phyloP scores from a whole-genome alignment of 164 flowering plant genomes.

The Cinnamomum micranthum region DNA sequence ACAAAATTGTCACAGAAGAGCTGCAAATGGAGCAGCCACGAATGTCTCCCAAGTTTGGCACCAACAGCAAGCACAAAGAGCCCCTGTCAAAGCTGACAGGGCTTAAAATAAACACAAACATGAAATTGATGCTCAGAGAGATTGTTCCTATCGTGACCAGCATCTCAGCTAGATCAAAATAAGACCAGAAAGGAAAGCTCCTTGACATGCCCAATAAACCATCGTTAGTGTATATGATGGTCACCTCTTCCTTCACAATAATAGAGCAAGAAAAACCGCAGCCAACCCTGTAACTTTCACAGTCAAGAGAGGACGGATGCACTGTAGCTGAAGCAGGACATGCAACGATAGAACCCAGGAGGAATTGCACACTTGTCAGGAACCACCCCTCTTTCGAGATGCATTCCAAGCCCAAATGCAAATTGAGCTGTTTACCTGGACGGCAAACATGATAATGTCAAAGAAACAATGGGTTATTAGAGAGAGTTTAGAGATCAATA shows the following conservation, averaged over 20 bases:
- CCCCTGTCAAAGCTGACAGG: neutral
- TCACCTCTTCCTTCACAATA: conserved; percentile 28
- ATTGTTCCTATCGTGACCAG: neutral
- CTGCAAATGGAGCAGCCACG: too few relatives aligned
- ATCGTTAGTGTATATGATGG: conserved; percentile 25
- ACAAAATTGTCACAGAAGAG: too few relatives aligned
- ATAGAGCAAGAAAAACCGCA: conserved; percentile 19
- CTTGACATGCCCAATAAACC: conserved; percentile 17
- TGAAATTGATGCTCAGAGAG: conserved; percentile 9
- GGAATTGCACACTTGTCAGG: conserved; percentile 8
- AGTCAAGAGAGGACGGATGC: conserved; percentile 7
- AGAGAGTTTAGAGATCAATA: neutral
- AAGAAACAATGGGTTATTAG: neutral
- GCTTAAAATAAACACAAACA: neutral
- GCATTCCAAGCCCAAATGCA: neutral
- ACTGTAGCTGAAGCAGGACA: conserved; percentile 32
- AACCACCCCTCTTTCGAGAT: neutral
- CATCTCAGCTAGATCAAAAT: neutral
- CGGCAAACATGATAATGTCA: neutral
- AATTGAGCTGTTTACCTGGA: conserved; percentile 24
- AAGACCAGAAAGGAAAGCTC: conserved; percentile 2
- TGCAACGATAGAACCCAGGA: conserved; percentile 23
- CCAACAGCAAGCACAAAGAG: too few relatives aligned
- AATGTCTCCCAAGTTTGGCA: too few relatives aligned
- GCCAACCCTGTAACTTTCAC: conserved; percentile 7